Evolutionary conservation across 805 yeast species (phyloP).

Genomic region (Tetrapisispora fleetii): DNA sequence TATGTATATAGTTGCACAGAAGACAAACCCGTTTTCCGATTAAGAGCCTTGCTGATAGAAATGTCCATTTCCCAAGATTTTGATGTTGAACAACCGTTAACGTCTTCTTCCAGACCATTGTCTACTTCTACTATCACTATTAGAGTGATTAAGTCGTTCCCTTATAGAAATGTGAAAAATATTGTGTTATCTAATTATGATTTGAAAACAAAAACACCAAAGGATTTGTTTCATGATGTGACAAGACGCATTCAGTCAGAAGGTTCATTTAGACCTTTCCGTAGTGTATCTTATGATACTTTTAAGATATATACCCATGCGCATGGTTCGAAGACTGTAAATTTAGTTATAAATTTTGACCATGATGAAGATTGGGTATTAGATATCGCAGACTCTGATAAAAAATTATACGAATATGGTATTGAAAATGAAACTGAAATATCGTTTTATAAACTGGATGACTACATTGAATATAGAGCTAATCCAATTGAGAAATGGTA

Average conservation of each 20-base stretch:
- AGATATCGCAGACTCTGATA: slow-evolving; percentile 29
- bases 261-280: slow-evolving; percentile 71
- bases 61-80: slow-evolving; percentile 6
- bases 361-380: slow-evolving; percentile 58
- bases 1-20: no score
- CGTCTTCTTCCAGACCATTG: slow-evolving; percentile 64
- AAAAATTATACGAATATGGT: slow-evolving; percentile 42
- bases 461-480: slow-evolving; percentile 56
- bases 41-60: no score
- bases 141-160: slow-evolving; percentile 83
- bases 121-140: slow-evolving; percentile 68
- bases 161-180: slow-evolving; percentile 79
- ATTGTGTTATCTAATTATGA: slow-evolving; percentile 60
- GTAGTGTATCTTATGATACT: slow-evolving; percentile 64
- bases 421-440: slow-evolving; percentile 86
- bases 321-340: slow-evolving; percentile 88
- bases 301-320: slow-evolving; percentile 89
- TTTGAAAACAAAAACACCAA: slow-evolving; percentile 57
- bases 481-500: slow-evolving; percentile 89
- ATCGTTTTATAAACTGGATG: slow-evolving; percentile 63
- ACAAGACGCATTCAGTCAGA: slow-evolving; percentile 39
- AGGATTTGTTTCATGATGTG: slow-evolving; percentile 47
- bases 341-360: slow-evolving; percentile 82
- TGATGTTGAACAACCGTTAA: slow-evolving; percentile 60
- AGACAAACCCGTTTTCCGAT: no score